Conservation (phyloP, 139 green algal species). For the Tetratostichococcus sp. region DNA sequence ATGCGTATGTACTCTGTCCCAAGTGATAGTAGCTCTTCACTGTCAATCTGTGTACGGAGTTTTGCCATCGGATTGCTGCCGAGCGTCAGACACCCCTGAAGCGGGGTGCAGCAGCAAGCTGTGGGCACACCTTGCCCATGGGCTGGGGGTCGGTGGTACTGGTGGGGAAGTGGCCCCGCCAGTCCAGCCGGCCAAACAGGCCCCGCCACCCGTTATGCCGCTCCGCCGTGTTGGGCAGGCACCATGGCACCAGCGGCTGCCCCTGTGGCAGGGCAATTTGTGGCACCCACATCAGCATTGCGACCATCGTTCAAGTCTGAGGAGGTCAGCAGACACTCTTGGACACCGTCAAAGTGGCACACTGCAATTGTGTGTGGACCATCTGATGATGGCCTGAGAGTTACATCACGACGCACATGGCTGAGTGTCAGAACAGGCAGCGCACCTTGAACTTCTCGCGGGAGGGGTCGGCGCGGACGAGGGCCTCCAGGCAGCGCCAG, state of each 20-base stretch:
- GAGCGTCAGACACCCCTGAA: too few relatives aligned
- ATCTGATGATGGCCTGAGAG: too few relatives aligned
- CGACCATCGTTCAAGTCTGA: too few relatives aligned
- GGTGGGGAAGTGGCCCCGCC: slow-evolving; percentile 93
- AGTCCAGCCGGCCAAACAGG: slow-evolving; percentile 91
- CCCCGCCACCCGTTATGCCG: slow-evolving; percentile 95
- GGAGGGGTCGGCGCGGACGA: slow-evolving; percentile 64
- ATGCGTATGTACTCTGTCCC: too few relatives aligned
- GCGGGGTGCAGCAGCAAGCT: too few relatives aligned
- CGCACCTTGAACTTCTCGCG: slow-evolving; percentile 62
- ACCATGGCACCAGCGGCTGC: slow-evolving; percentile 90
- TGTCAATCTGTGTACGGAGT: too few relatives aligned
- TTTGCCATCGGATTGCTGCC: too few relatives aligned
- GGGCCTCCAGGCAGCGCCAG: slow-evolving; percentile 84
- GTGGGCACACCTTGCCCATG: slow-evolving; percentile 98
- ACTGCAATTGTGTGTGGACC: not conserved
- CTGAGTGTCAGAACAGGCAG: too few relatives aligned
- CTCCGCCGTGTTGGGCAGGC: slow-evolving; percentile 91
- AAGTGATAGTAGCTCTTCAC: too few relatives aligned
- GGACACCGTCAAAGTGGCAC: not conserved
- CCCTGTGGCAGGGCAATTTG: slow-evolving; percentile 52
- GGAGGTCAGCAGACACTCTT: too few relatives aligned
- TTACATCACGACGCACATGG: too few relatives aligned
- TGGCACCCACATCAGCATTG: too few relatives aligned
- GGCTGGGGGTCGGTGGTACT: slow-evolving; percentile 94